A percentile compares a stretch with the other conserved stretches of the same genome.
Conservation (phyloP, 441 rosid species). For the Omphalea diandra region DNA sequence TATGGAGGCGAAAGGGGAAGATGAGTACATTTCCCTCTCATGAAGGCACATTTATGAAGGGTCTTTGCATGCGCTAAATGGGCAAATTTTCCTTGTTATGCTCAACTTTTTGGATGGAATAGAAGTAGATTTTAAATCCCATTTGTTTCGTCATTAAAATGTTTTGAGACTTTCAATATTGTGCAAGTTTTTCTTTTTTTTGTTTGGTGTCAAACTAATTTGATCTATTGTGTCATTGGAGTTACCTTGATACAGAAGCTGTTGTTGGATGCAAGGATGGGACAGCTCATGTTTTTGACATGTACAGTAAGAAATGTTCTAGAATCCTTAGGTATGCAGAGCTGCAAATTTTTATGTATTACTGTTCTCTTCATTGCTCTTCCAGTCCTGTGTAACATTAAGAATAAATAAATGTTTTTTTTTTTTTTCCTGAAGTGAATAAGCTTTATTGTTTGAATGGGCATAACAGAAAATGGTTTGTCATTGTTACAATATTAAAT, state of each 20-base stretch:
- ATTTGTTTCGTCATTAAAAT: neutral
- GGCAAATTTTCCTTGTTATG: conserved; percentile 13
- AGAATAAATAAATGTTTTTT: neutral
- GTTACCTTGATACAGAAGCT: conserved; percentile 89
- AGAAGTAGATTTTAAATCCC: neutral
- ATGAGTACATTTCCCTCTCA: conserved; percentile 70
- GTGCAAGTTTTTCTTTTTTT: neutral
- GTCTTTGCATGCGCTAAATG: conserved; percentile 81
- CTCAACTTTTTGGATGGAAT: neutral
- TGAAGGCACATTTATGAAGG: conserved; percentile 65
- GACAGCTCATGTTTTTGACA: conserved; percentile 77
- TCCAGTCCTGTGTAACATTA: neutral
- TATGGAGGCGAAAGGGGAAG: conserved; percentile 80
- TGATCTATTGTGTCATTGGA: conserved; percentile 26
- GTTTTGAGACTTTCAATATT: neutral
- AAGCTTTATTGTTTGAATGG: neutral
- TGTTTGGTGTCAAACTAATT: conserved; percentile 8
- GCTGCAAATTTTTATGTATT: neutral
- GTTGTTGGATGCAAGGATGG: conserved; percentile 95
- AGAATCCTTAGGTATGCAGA: conserved; percentile 58
- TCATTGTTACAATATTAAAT: neutral
- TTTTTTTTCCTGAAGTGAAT: neutral
- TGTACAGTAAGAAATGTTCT: conserved; percentile 83
- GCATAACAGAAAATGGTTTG: neutral
- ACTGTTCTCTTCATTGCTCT: neutral